phyloP scores from a whole-genome alignment of 257 asterid genomes.

The Solanum ossicruentum region DNA sequence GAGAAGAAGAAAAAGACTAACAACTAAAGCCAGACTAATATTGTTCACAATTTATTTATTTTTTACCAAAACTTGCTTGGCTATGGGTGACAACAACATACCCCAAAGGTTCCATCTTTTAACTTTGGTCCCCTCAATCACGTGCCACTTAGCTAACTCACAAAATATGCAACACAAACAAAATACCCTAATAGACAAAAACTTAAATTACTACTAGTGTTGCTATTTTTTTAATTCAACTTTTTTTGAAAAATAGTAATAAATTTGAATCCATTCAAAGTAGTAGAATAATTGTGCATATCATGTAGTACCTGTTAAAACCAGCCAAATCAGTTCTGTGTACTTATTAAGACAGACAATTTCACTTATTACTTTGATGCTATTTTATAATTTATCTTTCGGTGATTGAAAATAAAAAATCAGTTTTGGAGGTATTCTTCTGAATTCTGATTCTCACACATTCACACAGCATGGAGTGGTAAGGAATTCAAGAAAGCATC shows the following conservation, averaged over 20 bases:
- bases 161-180: neutral
- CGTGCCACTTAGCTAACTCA: conserved; percentile 29
- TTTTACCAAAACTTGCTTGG: conserved; percentile 33
- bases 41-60: conserved; percentile 17
- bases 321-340: conserved; percentile 7
- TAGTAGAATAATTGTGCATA: neutral
- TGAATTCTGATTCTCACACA: conserved; percentile 4
- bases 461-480: conserved; percentile 6
- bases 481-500: conserved; percentile 1
- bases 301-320: neutral
- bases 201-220: neutral
- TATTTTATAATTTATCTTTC: conserved; percentile 2
- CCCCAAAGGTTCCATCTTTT: conserved; percentile 3
- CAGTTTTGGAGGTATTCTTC: conserved; percentile 18
- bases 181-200: neutral
- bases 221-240: neutral
- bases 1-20: neutral
- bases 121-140: conserved; percentile 28
- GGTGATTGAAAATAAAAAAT: neutral
- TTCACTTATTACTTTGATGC: neutral
- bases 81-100: conserved; percentile 36
- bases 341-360: neutral
- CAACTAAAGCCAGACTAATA: conserved; percentile 21
- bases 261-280: neutral
- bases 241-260: neutral